Conservation (phyloP, 208 protist species). For the Acanthamoeba sp. region DNA sequence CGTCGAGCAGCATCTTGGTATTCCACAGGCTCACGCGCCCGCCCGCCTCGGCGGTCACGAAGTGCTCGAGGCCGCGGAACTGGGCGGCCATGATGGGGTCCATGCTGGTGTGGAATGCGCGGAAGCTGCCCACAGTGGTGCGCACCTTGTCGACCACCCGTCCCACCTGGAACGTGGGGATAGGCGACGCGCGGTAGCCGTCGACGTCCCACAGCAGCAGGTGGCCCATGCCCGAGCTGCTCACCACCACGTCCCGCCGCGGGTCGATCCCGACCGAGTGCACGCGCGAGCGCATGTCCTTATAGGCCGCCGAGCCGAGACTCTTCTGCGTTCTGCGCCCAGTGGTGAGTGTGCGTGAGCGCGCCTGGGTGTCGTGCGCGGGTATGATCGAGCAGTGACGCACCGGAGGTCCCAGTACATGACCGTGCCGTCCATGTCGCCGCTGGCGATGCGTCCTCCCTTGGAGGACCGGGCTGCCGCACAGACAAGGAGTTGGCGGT, state of each 20-base stretch:
- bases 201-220: conserved; percentile 10
- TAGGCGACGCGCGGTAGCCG: conserved; percentile 14
- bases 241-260: background rate
- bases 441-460: conserved; percentile 1
- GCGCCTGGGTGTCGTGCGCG: background rate
- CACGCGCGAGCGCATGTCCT: background rate
- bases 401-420: conserved; percentile 16
- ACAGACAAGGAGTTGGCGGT: conserved; percentile 2
- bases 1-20: background rate
- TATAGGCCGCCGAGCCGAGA: conserved; percentile 2
- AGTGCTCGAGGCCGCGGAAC: background rate
- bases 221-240: conserved; percentile 36
- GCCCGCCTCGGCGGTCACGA: conserved; percentile 2
- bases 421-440: conserved; percentile 23
- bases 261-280: conserved; percentile 19
- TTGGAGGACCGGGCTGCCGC: background rate
- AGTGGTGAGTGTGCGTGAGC: background rate
- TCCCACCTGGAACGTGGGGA: background rate
- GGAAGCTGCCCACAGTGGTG: conserved; percentile 7
- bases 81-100: background rate
- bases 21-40: background rate
- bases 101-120: background rate
- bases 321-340: background rate
- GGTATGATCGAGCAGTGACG: no score
- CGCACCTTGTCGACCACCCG: conserved; percentile 21